Evolutionary conservation across 495 filamentous ascomycete genomes (phyloP).

Genomic region (Umbilicaria muhlenbergii): DNA sequence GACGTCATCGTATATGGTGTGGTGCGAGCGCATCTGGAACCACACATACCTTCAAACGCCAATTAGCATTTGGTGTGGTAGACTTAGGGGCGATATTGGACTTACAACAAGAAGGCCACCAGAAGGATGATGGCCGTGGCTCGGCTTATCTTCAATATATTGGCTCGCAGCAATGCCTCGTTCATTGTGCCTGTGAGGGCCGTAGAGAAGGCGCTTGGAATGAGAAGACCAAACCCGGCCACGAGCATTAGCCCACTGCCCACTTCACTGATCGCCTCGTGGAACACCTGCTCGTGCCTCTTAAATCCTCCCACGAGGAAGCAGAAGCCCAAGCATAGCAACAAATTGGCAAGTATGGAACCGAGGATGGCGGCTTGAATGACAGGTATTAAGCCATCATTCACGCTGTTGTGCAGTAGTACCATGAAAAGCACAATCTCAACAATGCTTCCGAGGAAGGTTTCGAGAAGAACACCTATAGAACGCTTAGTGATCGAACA

Average conservation of each 20-base stretch:
- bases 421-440: slow-evolving; percentile 78
- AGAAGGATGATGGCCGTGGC: slow-evolving; percentile 65
- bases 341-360: slow-evolving; percentile 63
- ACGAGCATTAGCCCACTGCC: slow-evolving; percentile 68
- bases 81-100: slow-evolving; percentile 4
- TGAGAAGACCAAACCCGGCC: slow-evolving; percentile 66
- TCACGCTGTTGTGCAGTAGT: slow-evolving; percentile 30
- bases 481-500: not conserved
- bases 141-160: slow-evolving; percentile 53
- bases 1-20: slow-evolving; percentile 58
- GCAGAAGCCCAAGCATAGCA: slow-evolving; percentile 59
- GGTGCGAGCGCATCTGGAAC: slow-evolving; percentile 74
- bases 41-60: slow-evolving; percentile 41
- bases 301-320: slow-evolving; percentile 64
- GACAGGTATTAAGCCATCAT: slow-evolving; percentile 42
- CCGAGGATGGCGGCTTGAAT: slow-evolving; percentile 75
- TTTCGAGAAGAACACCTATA: slow-evolving; percentile 49
- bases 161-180: slow-evolving; percentile 24
- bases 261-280: slow-evolving; percentile 64
- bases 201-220: slow-evolving; percentile 63
- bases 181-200: slow-evolving; percentile 32
- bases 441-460: slow-evolving; percentile 58
- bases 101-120: slow-evolving; percentile 49
- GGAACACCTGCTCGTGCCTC: slow-evolving; percentile 50
- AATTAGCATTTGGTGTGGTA: slow-evolving; percentile 6